Conservation (phyloP, 352 stramenopile genomes). For the Globisporangium ultimum region DNA sequence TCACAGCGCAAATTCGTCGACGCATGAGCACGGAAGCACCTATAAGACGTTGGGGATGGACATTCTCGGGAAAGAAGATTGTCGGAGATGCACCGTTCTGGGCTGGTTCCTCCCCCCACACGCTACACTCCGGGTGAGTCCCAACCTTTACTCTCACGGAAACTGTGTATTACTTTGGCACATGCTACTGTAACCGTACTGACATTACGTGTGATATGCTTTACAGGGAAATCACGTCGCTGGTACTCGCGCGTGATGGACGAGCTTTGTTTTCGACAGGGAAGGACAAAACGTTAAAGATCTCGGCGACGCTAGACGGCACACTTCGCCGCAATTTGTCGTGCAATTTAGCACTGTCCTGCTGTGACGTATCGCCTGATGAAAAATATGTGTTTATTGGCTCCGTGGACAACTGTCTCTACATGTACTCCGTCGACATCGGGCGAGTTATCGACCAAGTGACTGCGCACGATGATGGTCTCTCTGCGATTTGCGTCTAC, state of each 20-base stretch:
- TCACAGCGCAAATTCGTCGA: conserved; percentile 73
- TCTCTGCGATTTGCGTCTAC: conserved; percentile 73
- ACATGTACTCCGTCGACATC: conserved; percentile 87
- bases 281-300: conserved; percentile 77
- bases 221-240: conserved; percentile 63
- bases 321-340: conserved; percentile 63
- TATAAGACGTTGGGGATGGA: conserved; percentile 63
- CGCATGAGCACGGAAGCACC: conserved; percentile 70
- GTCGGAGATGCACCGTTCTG: conserved; percentile 43
- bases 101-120: conserved; percentile 60
- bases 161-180: background rate
- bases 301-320: conserved; percentile 63
- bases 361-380: conserved; percentile 72
- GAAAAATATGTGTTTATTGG: conserved; percentile 85
- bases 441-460: conserved; percentile 79
- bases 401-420: conserved; percentile 80
- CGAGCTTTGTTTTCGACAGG: conserved; percentile 69
- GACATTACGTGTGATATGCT: background rate
- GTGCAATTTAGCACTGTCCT: conserved; percentile 76
- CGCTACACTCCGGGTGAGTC: conserved; percentile 64
- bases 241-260: conserved; percentile 55
- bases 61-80: conserved; percentile 43
- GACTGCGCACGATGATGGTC: conserved; percentile 71
- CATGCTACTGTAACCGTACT: background rate
- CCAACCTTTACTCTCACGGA: too few relatives aligned